Conservation (phyloP, 2,329 filamentous ascomycete species). For the Epichloe hybrida region DNA sequence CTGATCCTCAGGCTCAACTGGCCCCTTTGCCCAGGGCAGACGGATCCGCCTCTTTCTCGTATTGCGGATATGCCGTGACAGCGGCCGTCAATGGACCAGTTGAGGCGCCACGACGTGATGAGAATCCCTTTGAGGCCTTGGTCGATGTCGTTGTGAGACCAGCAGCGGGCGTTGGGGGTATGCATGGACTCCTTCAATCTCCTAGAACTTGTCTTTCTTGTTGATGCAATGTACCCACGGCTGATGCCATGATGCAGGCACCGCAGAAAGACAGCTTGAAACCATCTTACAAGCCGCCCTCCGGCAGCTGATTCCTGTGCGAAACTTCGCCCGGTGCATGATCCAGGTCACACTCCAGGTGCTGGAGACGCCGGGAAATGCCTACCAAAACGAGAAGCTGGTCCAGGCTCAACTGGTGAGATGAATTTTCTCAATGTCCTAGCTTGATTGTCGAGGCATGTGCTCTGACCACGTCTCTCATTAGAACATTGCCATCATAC, state of each 20-base stretch:
- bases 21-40: conserved; percentile 57
- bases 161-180: conserved; percentile 69
- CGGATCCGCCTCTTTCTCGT: conserved; percentile 65
- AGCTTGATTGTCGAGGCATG: background rate
- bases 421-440: background rate
- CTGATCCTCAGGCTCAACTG: conserved; percentile 37
- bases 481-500: conserved; percentile 67
- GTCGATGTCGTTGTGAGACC: conserved; percentile 86
- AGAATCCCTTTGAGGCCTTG: conserved; percentile 80
- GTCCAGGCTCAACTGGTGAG: conserved; percentile 47
- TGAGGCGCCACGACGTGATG: conserved; percentile 77
- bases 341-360: conserved; percentile 77
- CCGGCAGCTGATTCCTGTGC: conserved; percentile 59
- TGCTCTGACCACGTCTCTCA: conserved; percentile 6
- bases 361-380: conserved; percentile 52
- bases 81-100: conserved; percentile 86
- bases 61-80: conserved; percentile 66
- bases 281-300: conserved; percentile 58
- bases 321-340: conserved; percentile 62
- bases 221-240: background rate
- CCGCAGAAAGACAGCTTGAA: conserved; percentile 72
- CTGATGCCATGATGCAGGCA: conserved; percentile 29
- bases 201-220: too few relatives aligned
- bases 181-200: conserved; percentile 10
- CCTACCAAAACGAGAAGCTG: conserved; percentile 47